Percentiles rank a stretch among this genome's conserved stretches.
phyloP scores from a whole-genome alignment of 2,329 filamentous ascomycete species.

The Lasiodiplodia gonubiensis region DNA sequence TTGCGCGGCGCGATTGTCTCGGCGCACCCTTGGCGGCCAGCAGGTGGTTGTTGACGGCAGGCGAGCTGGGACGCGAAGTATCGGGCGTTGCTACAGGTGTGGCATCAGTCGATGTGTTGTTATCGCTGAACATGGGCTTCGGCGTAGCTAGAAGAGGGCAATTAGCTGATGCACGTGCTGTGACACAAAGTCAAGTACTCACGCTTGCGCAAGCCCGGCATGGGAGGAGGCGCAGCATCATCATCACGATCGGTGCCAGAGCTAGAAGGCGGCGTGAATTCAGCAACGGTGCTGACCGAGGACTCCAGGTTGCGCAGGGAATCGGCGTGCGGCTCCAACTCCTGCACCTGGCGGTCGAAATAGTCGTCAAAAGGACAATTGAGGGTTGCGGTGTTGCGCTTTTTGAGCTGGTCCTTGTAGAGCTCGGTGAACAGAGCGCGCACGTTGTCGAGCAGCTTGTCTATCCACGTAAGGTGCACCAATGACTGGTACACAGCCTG shows the following conservation, averaged over 20 bases:
- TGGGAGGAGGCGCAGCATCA: slow-evolving; percentile 59
- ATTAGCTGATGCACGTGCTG: slow-evolving; percentile 51
- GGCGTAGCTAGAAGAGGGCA: slow-evolving; percentile 32
- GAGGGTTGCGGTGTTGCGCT: slow-evolving; percentile 76
- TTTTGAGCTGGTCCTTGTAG: slow-evolving; percentile 86
- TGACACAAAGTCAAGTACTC: slow-evolving; percentile 67
- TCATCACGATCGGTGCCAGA: slow-evolving; percentile 53
- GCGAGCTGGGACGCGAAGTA: slow-evolving; percentile 79
- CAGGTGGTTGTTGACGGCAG: slow-evolving; percentile 67
- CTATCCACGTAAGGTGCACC: slow-evolving; percentile 94
- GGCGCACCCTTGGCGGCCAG: slow-evolving; percentile 73
- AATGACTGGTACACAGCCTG: slow-evolving; percentile 97
- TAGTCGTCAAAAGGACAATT: slow-evolving; percentile 88
- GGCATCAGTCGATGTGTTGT: slow-evolving; percentile 65
- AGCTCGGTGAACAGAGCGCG: slow-evolving; percentile 88
- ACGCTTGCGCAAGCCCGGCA: slow-evolving; percentile 59
- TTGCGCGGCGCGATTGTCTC: slow-evolving; percentile 80
- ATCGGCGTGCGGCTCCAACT: slow-evolving; percentile 63
- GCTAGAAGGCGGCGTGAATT: slow-evolving; percentile 60
- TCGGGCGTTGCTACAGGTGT: slow-evolving; percentile 74
- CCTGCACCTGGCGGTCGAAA: slow-evolving; percentile 89
- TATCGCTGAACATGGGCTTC: slow-evolving; percentile 38
- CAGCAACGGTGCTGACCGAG: slow-evolving; percentile 40
- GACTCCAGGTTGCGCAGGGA: slow-evolving; percentile 28
- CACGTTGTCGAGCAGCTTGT: slow-evolving; percentile 94